Conservation (phyloP, 1,284 basidiomycete genomes). For the Psilocybe mexicana region DNA sequence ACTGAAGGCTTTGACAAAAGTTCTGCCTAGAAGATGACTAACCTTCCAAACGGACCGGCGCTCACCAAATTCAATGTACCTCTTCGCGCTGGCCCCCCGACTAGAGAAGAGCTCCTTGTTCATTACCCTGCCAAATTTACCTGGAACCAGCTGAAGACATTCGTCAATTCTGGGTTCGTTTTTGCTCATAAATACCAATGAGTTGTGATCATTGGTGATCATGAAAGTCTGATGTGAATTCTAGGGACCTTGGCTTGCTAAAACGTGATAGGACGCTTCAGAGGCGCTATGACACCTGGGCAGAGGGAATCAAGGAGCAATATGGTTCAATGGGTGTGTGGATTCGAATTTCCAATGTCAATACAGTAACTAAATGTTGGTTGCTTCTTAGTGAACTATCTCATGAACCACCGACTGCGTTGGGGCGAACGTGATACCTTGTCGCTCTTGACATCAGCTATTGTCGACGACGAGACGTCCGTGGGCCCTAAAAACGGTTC, state of each 20-base stretch:
- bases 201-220: neutral
- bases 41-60: slow-evolving; percentile 13
- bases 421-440: slow-evolving; percentile 71
- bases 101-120: slow-evolving; percentile 60
- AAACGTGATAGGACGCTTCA: slow-evolving; percentile 74
- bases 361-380: slow-evolving; percentile 5
- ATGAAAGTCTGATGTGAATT: neutral
- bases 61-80: slow-evolving; percentile 34
- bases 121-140: slow-evolving; percentile 76
- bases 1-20: neutral
- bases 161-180: slow-evolving; percentile 71
- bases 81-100: slow-evolving; percentile 61
- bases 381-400: slow-evolving; percentile 57
- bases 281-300: slow-evolving; percentile 63
- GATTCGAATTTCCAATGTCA: neutral
- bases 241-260: slow-evolving; percentile 74
- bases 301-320: slow-evolving; percentile 49
- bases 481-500: neutral
- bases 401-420: slow-evolving; percentile 62
- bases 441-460: slow-evolving; percentile 50
- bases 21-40: slow-evolving; percentile 3
- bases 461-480: slow-evolving; percentile 29
- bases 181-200: neutral
- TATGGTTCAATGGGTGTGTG: slow-evolving; percentile 67
- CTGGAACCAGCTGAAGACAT: slow-evolving; percentile 72